Evolutionary conservation across 805 yeast species (phyloP).

Genomic region (Yarrowia deformans): DNA sequence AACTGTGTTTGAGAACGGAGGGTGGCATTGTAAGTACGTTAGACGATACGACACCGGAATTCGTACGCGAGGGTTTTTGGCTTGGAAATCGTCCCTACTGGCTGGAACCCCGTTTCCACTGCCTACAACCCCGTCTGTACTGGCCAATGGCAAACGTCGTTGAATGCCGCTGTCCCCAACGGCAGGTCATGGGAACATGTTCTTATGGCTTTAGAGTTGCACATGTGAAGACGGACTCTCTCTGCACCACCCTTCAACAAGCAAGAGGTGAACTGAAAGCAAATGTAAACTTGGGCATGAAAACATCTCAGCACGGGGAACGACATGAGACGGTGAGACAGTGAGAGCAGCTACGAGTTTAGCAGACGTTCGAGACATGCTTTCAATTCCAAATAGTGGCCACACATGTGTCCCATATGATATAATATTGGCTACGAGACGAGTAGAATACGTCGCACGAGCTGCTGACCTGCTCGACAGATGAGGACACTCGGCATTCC

Average conservation of each 20-base stretch:
- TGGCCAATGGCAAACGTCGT: background rate
- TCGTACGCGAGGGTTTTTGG: no score
- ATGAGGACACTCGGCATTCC: no score
- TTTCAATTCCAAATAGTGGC: no score
- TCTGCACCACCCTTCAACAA: background rate
- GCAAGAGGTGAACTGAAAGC: constrained; percentile 15
- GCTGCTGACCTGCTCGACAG: no score
- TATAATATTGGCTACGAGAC: no score
- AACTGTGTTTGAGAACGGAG: background rate
- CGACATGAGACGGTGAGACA: constrained; percentile 15
- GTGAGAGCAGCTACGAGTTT: background rate
- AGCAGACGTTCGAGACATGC: no score
- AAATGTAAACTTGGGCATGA: constrained; percentile 12
- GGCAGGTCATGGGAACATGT: constrained; percentile 30
- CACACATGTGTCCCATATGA: no score
- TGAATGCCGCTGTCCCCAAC: background rate
- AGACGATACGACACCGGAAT: no score
- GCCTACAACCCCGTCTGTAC: background rate
- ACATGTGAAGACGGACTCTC: background rate
- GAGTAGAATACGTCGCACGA: no score
- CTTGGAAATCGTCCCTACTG: no score
- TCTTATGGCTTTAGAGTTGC: constrained; percentile 13
- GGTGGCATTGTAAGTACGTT: no score
- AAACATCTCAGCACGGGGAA: background rate
- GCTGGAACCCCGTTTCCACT: no score